Percentiles rank a stretch among this genome's conserved stretches.
Evolutionary conservation across 192 early-diverging fungal genomes (phyloP).

Genomic region (Ambispora gerdemannii): DNA sequence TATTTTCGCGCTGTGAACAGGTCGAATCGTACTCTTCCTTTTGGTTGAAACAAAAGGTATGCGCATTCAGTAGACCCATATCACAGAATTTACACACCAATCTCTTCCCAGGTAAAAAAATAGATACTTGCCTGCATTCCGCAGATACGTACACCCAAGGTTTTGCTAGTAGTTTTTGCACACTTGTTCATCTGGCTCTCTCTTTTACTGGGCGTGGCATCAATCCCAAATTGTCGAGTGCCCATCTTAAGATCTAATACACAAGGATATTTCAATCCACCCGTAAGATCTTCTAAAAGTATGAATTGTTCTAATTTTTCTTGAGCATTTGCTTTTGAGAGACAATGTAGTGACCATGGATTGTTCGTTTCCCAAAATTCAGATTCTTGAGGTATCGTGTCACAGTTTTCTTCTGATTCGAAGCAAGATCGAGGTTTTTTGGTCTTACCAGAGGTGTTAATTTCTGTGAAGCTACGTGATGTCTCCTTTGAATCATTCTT

Average conservation of each 20-base stretch:
- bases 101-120: not conserved
- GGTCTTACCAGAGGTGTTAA: not conserved
- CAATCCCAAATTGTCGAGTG: constrained; percentile 91
- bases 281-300: constrained; percentile 90
- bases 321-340: constrained; percentile 11
- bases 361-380: not conserved
- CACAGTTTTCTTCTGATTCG: not conserved
- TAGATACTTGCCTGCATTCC: constrained; percentile 84
- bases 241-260: constrained; percentile 99
- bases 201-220: constrained; percentile 78
- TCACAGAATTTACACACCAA: not conserved
- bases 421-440: constrained; percentile 14
- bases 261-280: constrained; percentile 83
- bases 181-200: constrained; percentile 90
- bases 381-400: not conserved
- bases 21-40: too few relatives aligned
- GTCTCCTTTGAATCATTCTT: constrained; percentile 17
- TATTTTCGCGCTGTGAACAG: too few relatives aligned
- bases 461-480: constrained; percentile 16
- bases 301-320: constrained; percentile 67
- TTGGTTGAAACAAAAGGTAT: not conserved
- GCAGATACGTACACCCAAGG: constrained; percentile 91
- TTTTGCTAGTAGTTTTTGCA: constrained; percentile 85
- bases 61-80: not conserved
- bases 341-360: constrained; percentile 28